Percentiles rank a stretch among this genome's conserved stretches.
Evolutionary conservation across 2,329 filamentous ascomycete species (phyloP).

Genomic region (Exophiala viscosa): DNA sequence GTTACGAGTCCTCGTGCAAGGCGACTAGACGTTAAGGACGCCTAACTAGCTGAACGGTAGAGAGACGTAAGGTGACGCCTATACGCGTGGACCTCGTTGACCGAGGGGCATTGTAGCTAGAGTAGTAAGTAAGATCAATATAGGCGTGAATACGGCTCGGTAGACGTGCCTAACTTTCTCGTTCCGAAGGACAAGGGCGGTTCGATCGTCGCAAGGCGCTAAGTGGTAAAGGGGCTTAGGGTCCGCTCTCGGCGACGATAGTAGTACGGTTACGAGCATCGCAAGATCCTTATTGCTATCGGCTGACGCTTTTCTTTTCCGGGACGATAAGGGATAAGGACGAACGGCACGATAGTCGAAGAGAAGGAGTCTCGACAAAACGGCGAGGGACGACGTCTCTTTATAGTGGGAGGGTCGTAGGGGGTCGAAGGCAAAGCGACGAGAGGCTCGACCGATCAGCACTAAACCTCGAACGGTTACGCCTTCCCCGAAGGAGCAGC

Average conservation of each 20-base stretch:
- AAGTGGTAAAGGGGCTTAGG: neutral
- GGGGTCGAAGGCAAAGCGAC: slow-evolving; percentile 3
- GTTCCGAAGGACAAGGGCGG: neutral
- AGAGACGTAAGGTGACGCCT: neutral
- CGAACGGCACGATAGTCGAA: neutral
- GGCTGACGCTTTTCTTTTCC: neutral
- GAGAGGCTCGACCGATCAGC: slow-evolving; percentile 1
- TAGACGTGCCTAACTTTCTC: neutral
- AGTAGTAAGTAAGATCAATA: neutral
- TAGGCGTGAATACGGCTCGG: neutral
- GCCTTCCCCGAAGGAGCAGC: slow-evolving; percentile 1
- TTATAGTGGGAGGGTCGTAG: neutral
- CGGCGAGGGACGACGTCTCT: slow-evolving; percentile 5
- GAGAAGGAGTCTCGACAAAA: slow-evolving; percentile 1
- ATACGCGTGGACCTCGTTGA: neutral
- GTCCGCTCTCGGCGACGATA: neutral
- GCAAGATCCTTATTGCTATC: neutral
- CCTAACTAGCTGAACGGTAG: neutral
- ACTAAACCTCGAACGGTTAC: neutral
- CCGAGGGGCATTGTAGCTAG: neutral
- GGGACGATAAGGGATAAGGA: neutral
- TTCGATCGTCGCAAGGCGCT: neutral
- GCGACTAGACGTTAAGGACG: neutral
- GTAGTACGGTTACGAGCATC: neutral
- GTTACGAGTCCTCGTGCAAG: neutral